Base-by-base conservation (phyloP, 2,329 filamentous ascomycete genomes). In the Cephalotrichum gorgonifer region DNA sequence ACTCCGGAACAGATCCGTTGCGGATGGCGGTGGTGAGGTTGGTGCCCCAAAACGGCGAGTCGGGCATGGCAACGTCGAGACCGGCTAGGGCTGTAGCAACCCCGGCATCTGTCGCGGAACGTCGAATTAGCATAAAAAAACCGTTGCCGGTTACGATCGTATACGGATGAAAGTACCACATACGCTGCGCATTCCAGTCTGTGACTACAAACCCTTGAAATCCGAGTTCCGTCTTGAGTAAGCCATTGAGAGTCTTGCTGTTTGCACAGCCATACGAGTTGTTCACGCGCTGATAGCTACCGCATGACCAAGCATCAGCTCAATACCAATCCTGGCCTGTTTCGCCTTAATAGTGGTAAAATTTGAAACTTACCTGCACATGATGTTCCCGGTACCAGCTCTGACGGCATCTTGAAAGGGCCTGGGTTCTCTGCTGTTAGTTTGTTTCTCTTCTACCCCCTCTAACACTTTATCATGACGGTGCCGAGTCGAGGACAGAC, bases 251-350 rank as follows among this genome's bases (percentile, higher is more conserved):
- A 0, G 78, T 66, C 52, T 82, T 78, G 52, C 77, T 79, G 63
- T 88, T 88, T 56, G 83, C 73, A 62, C 85, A 89, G 3, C 71
- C 78, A 55, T 86, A 86, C 20, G 76, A 83, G 63, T 83, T 83
- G 63, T 89, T 89, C 57, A 85, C 63, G 49, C 83, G 78, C 58
- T 86, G 78, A 64, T 86, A 88, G n/a, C n/a, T n/a, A n/a, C n/a
- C n/a, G n/a, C n/a, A n/a, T n/a, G n/a, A n/a, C n/a, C n/a, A n/a
- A n/a, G n/a, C n/a, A n/a, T n/a, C n/a, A n/a, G n/a, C n/a, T n/a
- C n/a, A n/a, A n/a, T n/a, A n/a, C n/a, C n/a, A n/a, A n/a, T n/a
- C n/a, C n/a, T n/a, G n/a, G n/a, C n/a, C n/a, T n/a, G n/a, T n/a
- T n/a, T n/a, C n/a, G n/a, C n/a, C n/a, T n/a, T n/a, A n/a, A n/a